Conservation (phyloP, 176 grass and related monocot genomes). For the Pontederia paniculata region DNA sequence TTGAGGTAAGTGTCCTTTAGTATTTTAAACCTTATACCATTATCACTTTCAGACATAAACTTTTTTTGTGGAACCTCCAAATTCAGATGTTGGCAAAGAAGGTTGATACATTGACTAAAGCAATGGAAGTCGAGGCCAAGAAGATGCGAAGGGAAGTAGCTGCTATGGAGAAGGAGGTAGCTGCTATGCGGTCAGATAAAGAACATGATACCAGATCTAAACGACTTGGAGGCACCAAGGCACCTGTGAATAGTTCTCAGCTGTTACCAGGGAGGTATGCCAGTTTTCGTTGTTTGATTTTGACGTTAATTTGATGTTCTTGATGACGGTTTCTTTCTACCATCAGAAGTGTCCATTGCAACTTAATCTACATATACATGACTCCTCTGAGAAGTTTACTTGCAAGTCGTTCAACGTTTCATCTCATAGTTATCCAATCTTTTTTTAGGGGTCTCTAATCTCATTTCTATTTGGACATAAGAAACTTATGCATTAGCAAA, state of each 20-base stretch:
- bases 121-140: conserved; percentile 99
- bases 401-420: too few species aligned
- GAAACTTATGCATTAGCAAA: too few species aligned
- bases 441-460: too few species aligned
- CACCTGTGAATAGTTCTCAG: conserved; percentile 51
- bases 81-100: conserved; percentile 80
- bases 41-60: conserved; percentile 15
- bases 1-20: conserved; percentile 43
- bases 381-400: too few species aligned
- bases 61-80: conserved; percentile 1
- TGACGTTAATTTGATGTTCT: conserved; percentile 1
- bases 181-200: conserved; percentile 81
- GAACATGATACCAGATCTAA: conserved; percentile 80
- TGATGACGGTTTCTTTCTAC: neutral
- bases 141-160: conserved; percentile 97
- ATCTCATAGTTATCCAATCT: too few species aligned
- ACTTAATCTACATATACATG: too few species aligned
- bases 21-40: conserved; percentile 1
- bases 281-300: neutral
- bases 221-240: conserved; percentile 53
- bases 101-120: conserved; percentile 94
- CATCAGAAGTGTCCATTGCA: neutral
- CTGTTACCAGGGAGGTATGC: conserved; percentile 59
- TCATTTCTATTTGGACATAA: too few species aligned
- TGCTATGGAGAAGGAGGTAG: conserved; percentile 96